Conservation (phyloP, 1,139 yeast species). For the Pichia sorboxylosa region DNA sequence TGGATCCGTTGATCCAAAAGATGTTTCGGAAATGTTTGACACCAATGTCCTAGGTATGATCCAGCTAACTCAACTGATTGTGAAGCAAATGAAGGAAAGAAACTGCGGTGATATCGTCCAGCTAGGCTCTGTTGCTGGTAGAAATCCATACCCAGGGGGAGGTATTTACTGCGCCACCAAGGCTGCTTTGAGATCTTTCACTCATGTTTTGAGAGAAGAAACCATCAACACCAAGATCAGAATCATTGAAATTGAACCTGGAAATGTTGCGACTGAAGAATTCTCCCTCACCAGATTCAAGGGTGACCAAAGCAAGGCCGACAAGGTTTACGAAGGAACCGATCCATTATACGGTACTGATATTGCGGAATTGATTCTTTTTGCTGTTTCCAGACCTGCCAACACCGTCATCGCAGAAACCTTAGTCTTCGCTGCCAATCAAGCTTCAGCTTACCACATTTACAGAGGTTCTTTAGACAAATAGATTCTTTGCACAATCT, state of each 20-base stretch:
- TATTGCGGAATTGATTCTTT: conserved; percentile 39
- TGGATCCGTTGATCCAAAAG: conserved; percentile 30
- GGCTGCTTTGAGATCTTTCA: conserved; percentile 36
- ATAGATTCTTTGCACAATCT: not conserved
- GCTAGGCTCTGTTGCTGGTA: conserved; percentile 41
- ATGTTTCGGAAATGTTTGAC: conserved; percentile 36
- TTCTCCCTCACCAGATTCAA: conserved; percentile 36
- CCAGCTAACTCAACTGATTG: conserved; percentile 35
- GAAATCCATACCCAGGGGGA: conserved; percentile 42
- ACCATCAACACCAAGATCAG: conserved; percentile 34
- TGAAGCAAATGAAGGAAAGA: conserved; percentile 34
- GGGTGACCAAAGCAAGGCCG: conserved; percentile 33
- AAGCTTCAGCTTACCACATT: conserved; percentile 52
- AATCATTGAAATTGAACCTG: conserved; percentile 40
- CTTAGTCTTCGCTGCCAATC: conserved; percentile 37
- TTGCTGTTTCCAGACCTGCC: conserved; percentile 36
- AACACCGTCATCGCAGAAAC: conserved; percentile 43
- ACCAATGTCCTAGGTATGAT: conserved; percentile 40
- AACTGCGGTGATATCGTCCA: conserved; percentile 38
- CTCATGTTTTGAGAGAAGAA: conserved; percentile 38
- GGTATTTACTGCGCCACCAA: conserved; percentile 41
- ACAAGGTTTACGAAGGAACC: conserved; percentile 35
- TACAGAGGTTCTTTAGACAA: conserved; percentile 25
- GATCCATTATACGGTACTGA: conserved; percentile 37
- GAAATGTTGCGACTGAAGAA: conserved; percentile 42